A percentile compares a stretch with the other conserved stretches of the same genome.
Conservation (phyloP, 2,329 filamentous ascomycete species). For the Stromatinia cepivora region DNA sequence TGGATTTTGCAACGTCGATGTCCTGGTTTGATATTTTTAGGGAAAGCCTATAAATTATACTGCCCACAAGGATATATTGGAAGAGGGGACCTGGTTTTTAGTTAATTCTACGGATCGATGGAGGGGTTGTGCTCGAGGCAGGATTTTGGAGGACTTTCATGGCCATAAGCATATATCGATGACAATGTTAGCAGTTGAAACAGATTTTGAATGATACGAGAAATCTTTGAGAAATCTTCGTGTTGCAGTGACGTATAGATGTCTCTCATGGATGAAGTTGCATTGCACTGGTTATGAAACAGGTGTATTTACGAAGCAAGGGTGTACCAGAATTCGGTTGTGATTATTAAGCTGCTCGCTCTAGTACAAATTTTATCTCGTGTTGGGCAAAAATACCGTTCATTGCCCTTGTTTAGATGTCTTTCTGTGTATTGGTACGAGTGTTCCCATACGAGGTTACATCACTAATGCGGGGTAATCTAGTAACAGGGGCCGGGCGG, state of each 20-base stretch:
- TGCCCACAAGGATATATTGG: too few relatives aligned
- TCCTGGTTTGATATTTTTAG: too few relatives aligned
- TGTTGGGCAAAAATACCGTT: neutral
- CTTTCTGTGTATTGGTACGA: neutral
- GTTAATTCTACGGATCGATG: too few relatives aligned
- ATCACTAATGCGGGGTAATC: slow-evolving; percentile 8
- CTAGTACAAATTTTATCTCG: neutral
- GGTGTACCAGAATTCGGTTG: neutral
- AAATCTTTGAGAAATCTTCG: too few relatives aligned
- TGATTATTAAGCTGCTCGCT: neutral
- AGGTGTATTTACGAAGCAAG: neutral
- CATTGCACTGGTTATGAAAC: neutral
- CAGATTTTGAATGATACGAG: neutral
- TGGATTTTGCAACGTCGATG: too few relatives aligned
- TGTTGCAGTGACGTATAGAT: neutral
- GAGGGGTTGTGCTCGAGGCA: too few relatives aligned
- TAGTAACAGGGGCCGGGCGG: neutral
- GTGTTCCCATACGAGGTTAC: slow-evolving; percentile 9
- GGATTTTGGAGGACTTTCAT: too few relatives aligned
- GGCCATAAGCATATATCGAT: too few relatives aligned
- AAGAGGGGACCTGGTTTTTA: too few relatives aligned
- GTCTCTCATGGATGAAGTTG: neutral
- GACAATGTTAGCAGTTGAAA: neutral
- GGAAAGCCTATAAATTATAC: too few relatives aligned
- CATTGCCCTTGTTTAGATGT: neutral